phyloP scores from a whole-genome alignment of 2,329 filamentous ascomycete genomes.

The Davidsoniella neocaledoniae region DNA sequence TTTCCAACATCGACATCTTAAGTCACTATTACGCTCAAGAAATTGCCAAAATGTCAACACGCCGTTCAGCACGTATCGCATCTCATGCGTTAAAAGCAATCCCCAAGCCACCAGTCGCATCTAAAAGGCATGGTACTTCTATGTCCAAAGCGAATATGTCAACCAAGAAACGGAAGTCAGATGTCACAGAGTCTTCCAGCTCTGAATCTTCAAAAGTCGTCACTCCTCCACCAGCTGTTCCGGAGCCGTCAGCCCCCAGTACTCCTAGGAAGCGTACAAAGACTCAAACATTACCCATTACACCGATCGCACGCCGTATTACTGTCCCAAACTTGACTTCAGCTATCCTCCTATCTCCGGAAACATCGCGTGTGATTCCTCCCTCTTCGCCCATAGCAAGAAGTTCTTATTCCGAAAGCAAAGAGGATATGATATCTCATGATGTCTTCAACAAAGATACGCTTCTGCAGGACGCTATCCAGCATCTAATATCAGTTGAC shows the following conservation, averaged over 20 bases:
- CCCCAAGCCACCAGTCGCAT: not conserved
- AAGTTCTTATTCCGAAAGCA: slow-evolving; percentile 31
- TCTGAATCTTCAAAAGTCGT: not conserved
- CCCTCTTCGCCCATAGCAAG: slow-evolving; percentile 17
- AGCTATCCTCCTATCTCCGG: slow-evolving; percentile 53
- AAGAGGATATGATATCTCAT: slow-evolving; percentile 48
- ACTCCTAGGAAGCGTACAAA: slow-evolving; percentile 17
- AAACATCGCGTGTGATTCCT: slow-evolving; percentile 45
- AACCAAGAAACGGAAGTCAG: not conserved
- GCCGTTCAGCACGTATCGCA: slow-evolving; percentile 6
- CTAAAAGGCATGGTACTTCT: not conserved
- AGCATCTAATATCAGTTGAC: slow-evolving; percentile 58
- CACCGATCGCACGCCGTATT: slow-evolving; percentile 32
- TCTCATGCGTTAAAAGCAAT: not conserved
- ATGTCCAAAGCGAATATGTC: not conserved
- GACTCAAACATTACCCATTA: slow-evolving; percentile 18
- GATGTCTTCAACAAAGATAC: slow-evolving; percentile 53
- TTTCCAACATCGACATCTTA: not conserved
- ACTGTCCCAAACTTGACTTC: slow-evolving; percentile 50
- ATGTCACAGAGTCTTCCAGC: not conserved
- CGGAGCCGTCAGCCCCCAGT: not conserved
- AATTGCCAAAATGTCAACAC: not conserved
- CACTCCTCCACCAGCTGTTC: not conserved
- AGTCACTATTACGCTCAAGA: no score
- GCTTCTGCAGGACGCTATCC: slow-evolving; percentile 57